A percentile compares a stretch with the other conserved stretches of the same genome.
Conservation (phyloP, 75 land plant species). For the Ceratopteris richardii region DNA sequence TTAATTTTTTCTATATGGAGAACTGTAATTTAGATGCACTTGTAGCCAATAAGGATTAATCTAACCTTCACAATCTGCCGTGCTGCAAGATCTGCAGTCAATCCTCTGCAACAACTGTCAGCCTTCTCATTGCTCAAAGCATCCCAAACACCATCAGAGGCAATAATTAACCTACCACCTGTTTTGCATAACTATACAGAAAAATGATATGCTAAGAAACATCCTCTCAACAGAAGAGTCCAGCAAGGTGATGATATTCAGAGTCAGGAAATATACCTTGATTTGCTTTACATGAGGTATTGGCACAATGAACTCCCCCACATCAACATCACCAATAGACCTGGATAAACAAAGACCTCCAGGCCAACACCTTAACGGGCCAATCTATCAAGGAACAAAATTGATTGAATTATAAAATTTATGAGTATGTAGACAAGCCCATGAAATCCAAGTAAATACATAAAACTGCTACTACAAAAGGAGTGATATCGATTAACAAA, state of each 20-base stretch:
- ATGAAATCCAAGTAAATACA: no score
- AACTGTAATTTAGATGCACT: no score
- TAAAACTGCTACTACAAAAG: no score
- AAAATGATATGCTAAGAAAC: not conserved
- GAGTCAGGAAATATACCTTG: conserved; percentile 40
- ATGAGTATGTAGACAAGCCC: no score
- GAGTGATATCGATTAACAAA: no score
- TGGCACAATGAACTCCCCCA: conserved; percentile 85
- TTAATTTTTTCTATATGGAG: not conserved
- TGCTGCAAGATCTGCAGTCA: conserved; percentile 81
- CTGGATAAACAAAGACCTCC: conserved; percentile 95
- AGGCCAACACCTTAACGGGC: conserved; percentile 92
- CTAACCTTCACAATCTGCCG: conserved; percentile 77
- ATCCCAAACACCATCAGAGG: conserved; percentile 95
- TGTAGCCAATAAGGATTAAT: not conserved
- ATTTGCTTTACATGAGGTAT: conserved; percentile 87
- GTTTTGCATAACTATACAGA: conserved; percentile 46
- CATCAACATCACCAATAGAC: conserved; percentile 89
- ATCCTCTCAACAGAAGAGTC: not conserved
- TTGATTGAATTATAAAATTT: no score
- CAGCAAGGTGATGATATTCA: not conserved
- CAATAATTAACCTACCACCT: conserved; percentile 89
- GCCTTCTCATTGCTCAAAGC: conserved; percentile 53
- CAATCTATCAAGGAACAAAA: conserved; percentile 50
- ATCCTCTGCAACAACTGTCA: conserved; percentile 61